Conservation (phyloP, 2,329 filamentous ascomycete genomes). For the Scopulariopsis brevicaulis region DNA sequence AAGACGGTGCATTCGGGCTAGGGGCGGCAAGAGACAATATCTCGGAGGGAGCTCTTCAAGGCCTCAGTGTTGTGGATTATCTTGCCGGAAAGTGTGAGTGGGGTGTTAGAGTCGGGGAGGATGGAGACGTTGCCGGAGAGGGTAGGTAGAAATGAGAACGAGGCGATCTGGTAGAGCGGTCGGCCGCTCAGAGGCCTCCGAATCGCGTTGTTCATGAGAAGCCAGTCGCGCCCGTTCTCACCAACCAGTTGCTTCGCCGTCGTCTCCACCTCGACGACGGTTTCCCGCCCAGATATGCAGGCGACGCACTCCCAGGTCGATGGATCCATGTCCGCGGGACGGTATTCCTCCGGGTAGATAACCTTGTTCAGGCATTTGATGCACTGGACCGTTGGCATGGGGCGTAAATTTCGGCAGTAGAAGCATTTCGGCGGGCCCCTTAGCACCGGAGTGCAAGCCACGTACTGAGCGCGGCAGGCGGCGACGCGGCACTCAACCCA, state of each 20-base stretch:
- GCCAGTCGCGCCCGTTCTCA: conserved; percentile 30
- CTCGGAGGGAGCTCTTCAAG: conserved; percentile 20
- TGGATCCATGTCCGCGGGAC: conserved; percentile 17
- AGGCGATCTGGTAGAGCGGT: conserved; percentile 26
- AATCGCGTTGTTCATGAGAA: conserved; percentile 27
- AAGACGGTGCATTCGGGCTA: conserved; percentile 33
- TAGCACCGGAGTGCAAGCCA: conserved; percentile 32
- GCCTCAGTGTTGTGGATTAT: conserved; percentile 25
- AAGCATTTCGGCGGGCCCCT: conserved; percentile 33
- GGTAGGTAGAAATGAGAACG: conserved; percentile 15
- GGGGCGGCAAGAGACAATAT: conserved; percentile 21
- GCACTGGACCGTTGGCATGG: conserved; percentile 24
- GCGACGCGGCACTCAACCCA: conserved; percentile 36
- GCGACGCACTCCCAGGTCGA: neutral
- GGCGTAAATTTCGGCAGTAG: conserved; percentile 26
- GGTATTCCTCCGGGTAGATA: conserved; percentile 33
- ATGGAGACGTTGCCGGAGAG: conserved; percentile 24
- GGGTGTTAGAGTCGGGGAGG: conserved; percentile 13
- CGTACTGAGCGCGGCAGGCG: conserved; percentile 34
- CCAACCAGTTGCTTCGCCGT: conserved; percentile 21
- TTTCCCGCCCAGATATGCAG: conserved; percentile 13
- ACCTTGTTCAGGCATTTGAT: conserved; percentile 29
- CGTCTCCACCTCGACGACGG: conserved; percentile 23
- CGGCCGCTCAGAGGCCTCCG: conserved; percentile 22
- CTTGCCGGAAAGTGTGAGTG: conserved; percentile 24